Conservation (phyloP, 306 rosid genomes). For the Acacia confusa region DNA sequence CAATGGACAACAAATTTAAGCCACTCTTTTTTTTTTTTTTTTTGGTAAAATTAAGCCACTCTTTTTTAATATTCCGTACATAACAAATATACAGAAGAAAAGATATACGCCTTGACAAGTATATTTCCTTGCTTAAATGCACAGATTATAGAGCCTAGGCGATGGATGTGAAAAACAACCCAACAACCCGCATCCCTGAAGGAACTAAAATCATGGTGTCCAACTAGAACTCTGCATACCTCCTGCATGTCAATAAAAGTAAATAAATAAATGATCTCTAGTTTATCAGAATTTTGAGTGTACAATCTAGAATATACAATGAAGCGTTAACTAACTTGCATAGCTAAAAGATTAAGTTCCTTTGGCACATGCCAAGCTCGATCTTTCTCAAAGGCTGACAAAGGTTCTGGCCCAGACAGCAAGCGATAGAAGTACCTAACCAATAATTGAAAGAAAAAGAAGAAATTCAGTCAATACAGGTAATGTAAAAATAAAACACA, state of each 20-base stretch:
- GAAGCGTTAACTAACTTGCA: conserved; percentile 65
- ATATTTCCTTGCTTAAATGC: background rate
- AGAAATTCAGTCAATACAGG: background rate
- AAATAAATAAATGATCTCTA: conserved; percentile 15
- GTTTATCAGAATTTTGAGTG: conserved; percentile 1
- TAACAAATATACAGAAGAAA: background rate
- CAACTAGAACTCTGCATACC: conserved; percentile 86
- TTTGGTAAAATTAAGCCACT: too few species aligned
- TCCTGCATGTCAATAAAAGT: conserved; percentile 53
- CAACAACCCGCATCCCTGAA: conserved; percentile 94
- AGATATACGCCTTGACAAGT: background rate
- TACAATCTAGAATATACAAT: conserved; percentile 20
- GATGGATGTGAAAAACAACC: conserved; percentile 45
- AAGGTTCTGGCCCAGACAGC: conserved; percentile 74
- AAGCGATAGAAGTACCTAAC: conserved; percentile 85
- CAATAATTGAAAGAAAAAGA: conserved; percentile 17
- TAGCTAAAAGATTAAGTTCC: conserved; percentile 75
- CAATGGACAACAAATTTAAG: background rate
- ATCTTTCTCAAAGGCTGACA: conserved; percentile 81
- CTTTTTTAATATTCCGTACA: background rate
- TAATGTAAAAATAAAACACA: conserved; percentile 25
- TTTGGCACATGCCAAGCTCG: conserved; percentile 89
- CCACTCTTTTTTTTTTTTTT: too few species aligned
- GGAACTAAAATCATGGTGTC: conserved; percentile 94
- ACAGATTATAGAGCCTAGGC: conserved; percentile 7